These are phyloP conservation scores for Botryotinia convoluta DNA, from an alignment of 2,329 filamentous ascomycete species.

Conservation along the genomic window DNA sequence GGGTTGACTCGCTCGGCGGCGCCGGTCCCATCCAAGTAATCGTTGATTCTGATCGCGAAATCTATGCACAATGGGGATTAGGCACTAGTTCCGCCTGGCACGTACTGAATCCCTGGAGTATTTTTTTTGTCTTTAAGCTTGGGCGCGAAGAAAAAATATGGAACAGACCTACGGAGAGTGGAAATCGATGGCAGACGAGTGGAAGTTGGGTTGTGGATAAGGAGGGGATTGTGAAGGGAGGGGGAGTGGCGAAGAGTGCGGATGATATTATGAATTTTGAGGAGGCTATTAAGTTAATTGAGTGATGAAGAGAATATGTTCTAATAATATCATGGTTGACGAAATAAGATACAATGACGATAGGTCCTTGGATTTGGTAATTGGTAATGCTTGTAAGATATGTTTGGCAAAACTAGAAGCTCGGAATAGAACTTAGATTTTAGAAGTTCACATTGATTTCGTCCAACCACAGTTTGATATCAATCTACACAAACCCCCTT, in stretches of 20 bases:
- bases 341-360: background rate
- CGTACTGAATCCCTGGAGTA: conserved; percentile 55
- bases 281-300: conserved; percentile 37
- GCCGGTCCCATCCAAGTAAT: conserved; percentile 52
- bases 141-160: conserved; percentile 63
- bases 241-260: conserved; percentile 46
- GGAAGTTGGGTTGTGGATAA: conserved; percentile 62
- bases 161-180: conserved; percentile 63
- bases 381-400: conserved; percentile 1
- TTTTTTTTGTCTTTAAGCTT: conserved; percentile 57
- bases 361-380: background rate
- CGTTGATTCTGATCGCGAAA: conserved; percentile 56
- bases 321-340: background rate
- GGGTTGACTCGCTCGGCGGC: conserved; percentile 33
- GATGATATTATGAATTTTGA: conserved; percentile 55
- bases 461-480: background rate
- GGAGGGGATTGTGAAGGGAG: conserved; percentile 53
- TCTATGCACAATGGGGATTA: conserved; percentile 66
- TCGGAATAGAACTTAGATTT: background rate
- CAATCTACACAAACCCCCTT: background rate
- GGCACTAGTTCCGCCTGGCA: conserved; percentile 58
- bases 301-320: conserved; percentile 33
- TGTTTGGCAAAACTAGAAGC: background rate
- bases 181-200: conserved; percentile 65
- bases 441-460: background rate